Conservation (phyloP, 1,284 basidiomycete genomes). For the Boletus chippewaensis region DNA sequence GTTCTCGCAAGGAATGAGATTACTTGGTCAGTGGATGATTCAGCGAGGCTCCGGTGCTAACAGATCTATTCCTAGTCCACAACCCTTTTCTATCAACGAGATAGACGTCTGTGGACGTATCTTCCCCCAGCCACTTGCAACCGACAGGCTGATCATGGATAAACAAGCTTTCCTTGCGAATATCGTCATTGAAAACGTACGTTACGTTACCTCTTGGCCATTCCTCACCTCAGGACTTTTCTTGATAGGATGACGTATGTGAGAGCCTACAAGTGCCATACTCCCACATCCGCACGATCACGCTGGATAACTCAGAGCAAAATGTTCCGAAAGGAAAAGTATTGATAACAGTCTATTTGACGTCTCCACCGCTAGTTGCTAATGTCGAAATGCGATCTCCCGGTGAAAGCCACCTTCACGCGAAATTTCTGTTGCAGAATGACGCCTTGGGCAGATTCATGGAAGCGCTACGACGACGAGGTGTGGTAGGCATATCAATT, state of each 20-base stretch:
- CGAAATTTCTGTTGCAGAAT: slow-evolving; percentile 36
- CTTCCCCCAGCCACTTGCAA: slow-evolving; percentile 32
- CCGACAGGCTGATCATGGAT: slow-evolving; percentile 48
- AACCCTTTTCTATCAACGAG: slow-evolving; percentile 46
- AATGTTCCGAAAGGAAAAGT: slow-evolving; percentile 22
- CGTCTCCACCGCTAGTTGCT: slow-evolving; percentile 38
- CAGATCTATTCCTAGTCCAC: slow-evolving; percentile 39
- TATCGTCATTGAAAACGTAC: slow-evolving; percentile 29
- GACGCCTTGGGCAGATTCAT: slow-evolving; percentile 35
- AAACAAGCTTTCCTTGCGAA: slow-evolving; percentile 46
- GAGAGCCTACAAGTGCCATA: slow-evolving; percentile 41
- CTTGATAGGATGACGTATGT: slow-evolving; percentile 35
- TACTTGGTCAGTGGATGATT: slow-evolving; percentile 39
- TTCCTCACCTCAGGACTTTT: slow-evolving; percentile 17
- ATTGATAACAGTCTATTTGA: slow-evolving; percentile 33
- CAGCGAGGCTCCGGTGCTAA: slow-evolving; percentile 1
- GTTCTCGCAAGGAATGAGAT: slow-evolving; percentile 42
- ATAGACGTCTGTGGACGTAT: slow-evolving; percentile 36
- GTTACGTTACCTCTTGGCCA: slow-evolving; percentile 2
- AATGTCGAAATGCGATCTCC: slow-evolving; percentile 25
- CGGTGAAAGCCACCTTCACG: slow-evolving; percentile 21
- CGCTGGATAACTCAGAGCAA: slow-evolving; percentile 31
- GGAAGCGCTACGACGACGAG: slow-evolving; percentile 36
- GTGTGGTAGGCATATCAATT: slow-evolving; percentile 34
- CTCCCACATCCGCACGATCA: slow-evolving; percentile 38